These are phyloP conservation scores for Nigrospora sphaerica DNA, from an alignment of 2,329 filamentous ascomycete species.

Conservation along the genomic window DNA sequence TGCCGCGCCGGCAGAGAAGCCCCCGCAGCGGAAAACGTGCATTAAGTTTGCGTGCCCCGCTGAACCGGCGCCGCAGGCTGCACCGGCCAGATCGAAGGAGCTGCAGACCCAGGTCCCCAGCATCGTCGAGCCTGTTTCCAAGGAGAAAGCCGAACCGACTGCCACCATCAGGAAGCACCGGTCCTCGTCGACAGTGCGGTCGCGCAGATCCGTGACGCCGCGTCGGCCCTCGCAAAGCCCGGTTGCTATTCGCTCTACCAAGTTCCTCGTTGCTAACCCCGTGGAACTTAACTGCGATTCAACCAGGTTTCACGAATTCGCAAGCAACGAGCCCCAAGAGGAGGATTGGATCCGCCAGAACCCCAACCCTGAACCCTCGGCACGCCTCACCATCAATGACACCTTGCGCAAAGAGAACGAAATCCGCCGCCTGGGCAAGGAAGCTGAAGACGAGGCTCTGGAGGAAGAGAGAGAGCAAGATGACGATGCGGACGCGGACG, in stretches of 20 bases:
- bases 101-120: constrained; percentile 22
- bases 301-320: constrained; percentile 83
- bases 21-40: constrained; percentile 45
- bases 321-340: constrained; percentile 70
- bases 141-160: constrained; percentile 13
- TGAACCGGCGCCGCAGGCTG: constrained; percentile 36
- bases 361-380: constrained; percentile 46
- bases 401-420: constrained; percentile 84
- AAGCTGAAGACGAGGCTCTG: constrained; percentile 83
- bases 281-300: constrained; percentile 46
- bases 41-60: constrained; percentile 73
- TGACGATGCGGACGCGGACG: constrained; percentile 28
- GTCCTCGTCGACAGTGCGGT: constrained; percentile 20
- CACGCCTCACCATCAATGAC: constrained; percentile 80
- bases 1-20: constrained; percentile 27
- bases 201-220: constrained; percentile 19
- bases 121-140: constrained; percentile 4
- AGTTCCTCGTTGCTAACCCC: constrained; percentile 43
- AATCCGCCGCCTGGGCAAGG: constrained; percentile 77
- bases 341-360: constrained; percentile 86
- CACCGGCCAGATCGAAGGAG: constrained; percentile 19
- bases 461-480: constrained; percentile 62
- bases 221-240: constrained; percentile 31
- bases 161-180: constrained; percentile 16
- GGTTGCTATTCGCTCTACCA: constrained; percentile 28